phyloP scores from a whole-genome alignment of 352 stramenopile genomes.

The Phytophthora pistaciae region DNA sequence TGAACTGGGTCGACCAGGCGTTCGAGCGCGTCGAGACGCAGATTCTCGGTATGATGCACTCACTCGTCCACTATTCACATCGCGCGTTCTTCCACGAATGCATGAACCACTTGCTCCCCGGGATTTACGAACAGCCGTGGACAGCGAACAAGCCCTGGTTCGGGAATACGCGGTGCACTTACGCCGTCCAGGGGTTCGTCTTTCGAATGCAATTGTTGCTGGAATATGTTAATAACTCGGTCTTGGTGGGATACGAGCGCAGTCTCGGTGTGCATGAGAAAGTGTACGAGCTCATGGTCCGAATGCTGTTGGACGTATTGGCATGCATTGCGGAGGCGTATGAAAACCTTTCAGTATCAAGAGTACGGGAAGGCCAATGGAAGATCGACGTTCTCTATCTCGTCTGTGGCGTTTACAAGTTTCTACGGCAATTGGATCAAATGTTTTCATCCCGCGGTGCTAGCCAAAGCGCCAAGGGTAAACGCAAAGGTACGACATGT shows the following conservation, averaged over 20 bases:
- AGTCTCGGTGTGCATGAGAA: conserved; percentile 73
- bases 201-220: conserved; percentile 59
- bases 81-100: conserved; percentile 72
- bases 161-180: conserved; percentile 62
- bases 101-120: conserved; percentile 47
- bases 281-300: conserved; percentile 58
- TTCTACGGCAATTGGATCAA: conserved; percentile 59
- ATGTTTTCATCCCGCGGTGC: conserved; percentile 50
- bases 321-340: conserved; percentile 57
- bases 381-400: conserved; percentile 84
- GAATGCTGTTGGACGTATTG: conserved; percentile 61
- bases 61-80: conserved; percentile 63
- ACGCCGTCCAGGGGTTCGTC: conserved; percentile 64
- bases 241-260: conserved; percentile 60
- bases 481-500: conserved; percentile 41
- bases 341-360: conserved; percentile 54
- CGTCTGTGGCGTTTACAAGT: conserved; percentile 60
- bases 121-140: conserved; percentile 72
- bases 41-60: conserved; percentile 58
- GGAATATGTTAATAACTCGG: conserved; percentile 45
- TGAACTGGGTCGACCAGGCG: conserved; percentile 70
- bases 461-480: conserved; percentile 30
- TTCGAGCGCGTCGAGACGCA: conserved; percentile 70
- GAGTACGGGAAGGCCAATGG: conserved; percentile 57
- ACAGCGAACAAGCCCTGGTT: conserved; percentile 67